Percentiles rank a stretch among this genome's conserved stretches.
phyloP scores from a whole-genome alignment of 2,329 filamentous ascomycete genomes.

The Colletotrichum karsti region DNA sequence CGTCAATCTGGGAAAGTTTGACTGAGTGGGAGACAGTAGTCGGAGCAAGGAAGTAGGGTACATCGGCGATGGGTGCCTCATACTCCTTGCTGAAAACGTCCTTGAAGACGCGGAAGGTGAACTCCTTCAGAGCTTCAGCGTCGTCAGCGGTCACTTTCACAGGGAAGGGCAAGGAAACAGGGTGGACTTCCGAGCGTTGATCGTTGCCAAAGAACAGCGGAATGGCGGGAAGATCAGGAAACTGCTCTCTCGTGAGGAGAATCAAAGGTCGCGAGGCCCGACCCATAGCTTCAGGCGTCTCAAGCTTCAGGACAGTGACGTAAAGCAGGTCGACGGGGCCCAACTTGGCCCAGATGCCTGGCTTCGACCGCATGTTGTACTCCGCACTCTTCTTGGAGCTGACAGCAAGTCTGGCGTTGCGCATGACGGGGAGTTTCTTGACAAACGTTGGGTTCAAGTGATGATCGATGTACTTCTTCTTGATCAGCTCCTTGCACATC shows the following conservation, averaged over 20 bases:
- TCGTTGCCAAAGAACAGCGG: conserved; percentile 76
- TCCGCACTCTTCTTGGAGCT: conserved; percentile 76
- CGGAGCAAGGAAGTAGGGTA: conserved; percentile 89
- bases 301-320: conserved; percentile 68
- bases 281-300: conserved; percentile 62
- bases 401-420: conserved; percentile 88
- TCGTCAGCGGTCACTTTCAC: conserved; percentile 53
- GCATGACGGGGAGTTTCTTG: conserved; percentile 79
- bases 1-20: conserved; percentile 32
- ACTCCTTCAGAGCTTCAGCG: conserved; percentile 68
- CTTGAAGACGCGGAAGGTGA: conserved; percentile 79
- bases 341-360: conserved; percentile 71
- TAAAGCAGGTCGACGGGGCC: conserved; percentile 63
- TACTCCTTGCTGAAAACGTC: conserved; percentile 93
- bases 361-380: conserved; percentile 84
- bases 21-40: conserved; percentile 35
- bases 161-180: conserved; percentile 49
- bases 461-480: conserved; percentile 74
- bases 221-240: conserved; percentile 75
- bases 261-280: conserved; percentile 71
- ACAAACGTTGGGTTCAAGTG: conserved; percentile 78
- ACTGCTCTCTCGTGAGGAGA: conserved; percentile 71
- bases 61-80: conserved; percentile 65
- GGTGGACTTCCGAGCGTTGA: conserved; percentile 65
- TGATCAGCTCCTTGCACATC: conserved; percentile 75